Evolutionary conservation across 139 green algal genomes (phyloP).

Genomic region (Chlorella sp.): DNA sequence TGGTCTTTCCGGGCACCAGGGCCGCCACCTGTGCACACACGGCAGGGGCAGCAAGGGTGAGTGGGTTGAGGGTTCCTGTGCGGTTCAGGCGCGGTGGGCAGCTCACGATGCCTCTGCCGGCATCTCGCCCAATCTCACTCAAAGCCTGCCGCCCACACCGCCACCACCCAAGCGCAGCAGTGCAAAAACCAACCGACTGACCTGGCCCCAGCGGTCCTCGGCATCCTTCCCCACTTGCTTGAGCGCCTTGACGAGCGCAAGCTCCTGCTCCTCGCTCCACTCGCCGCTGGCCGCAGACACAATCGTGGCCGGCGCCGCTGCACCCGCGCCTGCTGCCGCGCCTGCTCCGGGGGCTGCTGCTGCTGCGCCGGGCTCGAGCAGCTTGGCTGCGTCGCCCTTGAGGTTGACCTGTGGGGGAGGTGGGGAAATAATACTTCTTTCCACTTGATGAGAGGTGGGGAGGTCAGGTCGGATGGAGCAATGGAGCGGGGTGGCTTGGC

Average conservation of each 20-base stretch:
- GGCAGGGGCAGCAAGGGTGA: not conserved
- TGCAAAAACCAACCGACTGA: conserved; percentile 31
- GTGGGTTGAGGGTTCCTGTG: not conserved
- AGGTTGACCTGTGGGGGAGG: conserved; percentile 3
- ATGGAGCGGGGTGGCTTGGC: too few relatives aligned
- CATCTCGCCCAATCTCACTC: too few relatives aligned
- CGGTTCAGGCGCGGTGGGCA: too few relatives aligned
- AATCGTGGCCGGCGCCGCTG: not conserved
- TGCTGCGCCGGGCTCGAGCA: conserved; percentile 11
- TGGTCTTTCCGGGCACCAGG: conserved; percentile 84
- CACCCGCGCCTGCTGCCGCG: conserved; percentile 1
- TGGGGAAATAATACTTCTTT: too few relatives aligned
- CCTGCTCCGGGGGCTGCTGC: conserved; percentile 4
- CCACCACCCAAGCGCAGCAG: not conserved
- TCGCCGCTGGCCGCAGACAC: not conserved
- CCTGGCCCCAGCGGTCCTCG: conserved; percentile 51
- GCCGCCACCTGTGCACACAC: conserved; percentile 71
- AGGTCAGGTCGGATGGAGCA: too few relatives aligned
- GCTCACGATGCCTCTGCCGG: too few relatives aligned
- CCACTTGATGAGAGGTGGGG: too few relatives aligned
- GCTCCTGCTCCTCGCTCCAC: conserved; percentile 87
- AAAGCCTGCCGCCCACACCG: too few relatives aligned
- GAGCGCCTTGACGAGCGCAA: conserved; percentile 90
- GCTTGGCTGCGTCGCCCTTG: conserved; percentile 11
- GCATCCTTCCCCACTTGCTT: conserved; percentile 89